Evolutionary conservation across 192 early-diverging fungal species (phyloP).

Genomic region (Mortierella hygrophila): DNA sequence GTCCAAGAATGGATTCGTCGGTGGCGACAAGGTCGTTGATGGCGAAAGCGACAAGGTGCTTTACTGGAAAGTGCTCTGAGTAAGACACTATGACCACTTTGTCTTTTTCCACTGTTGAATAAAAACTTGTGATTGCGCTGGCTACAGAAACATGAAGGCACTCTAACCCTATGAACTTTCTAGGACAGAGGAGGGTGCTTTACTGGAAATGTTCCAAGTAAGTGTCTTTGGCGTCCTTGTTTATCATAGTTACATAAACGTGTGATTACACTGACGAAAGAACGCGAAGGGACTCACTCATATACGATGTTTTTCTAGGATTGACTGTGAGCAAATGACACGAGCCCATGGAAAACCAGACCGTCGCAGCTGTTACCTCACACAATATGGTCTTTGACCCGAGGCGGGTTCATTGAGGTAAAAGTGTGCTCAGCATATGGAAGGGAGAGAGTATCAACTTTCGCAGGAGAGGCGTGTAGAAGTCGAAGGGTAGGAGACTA

Average conservation of each 20-base stretch:
- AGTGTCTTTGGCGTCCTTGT: background rate
- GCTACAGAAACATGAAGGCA: background rate
- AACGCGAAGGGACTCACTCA: background rate
- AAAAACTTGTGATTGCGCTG: background rate
- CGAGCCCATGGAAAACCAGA: background rate
- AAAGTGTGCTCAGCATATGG: background rate
- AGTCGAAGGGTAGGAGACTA: background rate
- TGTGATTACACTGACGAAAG: background rate
- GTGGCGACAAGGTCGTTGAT: constrained; percentile 30
- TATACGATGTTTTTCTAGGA: background rate
- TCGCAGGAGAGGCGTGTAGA: background rate
- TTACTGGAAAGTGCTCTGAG: constrained; percentile 39
- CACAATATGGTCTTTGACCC: background rate
- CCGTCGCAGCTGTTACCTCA: background rate
- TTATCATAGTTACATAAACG: background rate
- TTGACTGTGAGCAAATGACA: background rate
- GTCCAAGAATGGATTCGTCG: constrained; percentile 39
- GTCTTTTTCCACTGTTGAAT: background rate
- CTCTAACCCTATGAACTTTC: background rate
- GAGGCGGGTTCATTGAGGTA: background rate
- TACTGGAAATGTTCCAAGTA: constrained; percentile 30
- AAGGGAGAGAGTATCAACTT: background rate
- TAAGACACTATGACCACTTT: background rate
- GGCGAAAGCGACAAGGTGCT: constrained; percentile 39
- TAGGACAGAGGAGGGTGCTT: constrained; percentile 16